phyloP scores from a whole-genome alignment of 2,329 filamentous ascomycete species.

The Mycosphaerella arachidis region DNA sequence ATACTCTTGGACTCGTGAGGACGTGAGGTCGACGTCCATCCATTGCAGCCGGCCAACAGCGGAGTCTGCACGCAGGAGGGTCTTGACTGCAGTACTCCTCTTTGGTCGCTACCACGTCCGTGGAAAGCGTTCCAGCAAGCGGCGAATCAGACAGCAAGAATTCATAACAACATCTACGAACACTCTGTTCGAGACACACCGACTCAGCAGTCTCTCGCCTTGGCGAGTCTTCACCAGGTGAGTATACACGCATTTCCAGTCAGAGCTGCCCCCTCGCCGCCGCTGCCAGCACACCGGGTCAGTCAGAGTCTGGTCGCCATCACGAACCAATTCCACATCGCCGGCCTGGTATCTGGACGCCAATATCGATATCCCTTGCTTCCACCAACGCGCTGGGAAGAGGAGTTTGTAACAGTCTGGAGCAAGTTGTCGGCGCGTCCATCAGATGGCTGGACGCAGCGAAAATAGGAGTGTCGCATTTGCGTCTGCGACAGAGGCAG shows the following conservation, averaged over 20 bases:
- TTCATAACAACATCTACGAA: constrained; percentile 10
- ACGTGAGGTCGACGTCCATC: constrained; percentile 3
- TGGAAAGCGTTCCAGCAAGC: constrained; percentile 13
- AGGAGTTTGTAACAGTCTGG: not conserved
- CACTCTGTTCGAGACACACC: constrained; percentile 19
- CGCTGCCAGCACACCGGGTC: not conserved
- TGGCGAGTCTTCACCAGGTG: not conserved
- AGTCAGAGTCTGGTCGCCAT: constrained; percentile 10
- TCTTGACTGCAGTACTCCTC: not conserved
- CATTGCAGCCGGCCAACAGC: not conserved
- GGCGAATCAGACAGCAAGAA: constrained; percentile 15
- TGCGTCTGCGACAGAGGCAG: not conserved
- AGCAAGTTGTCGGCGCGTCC: not conserved
- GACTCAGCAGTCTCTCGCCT: not conserved
- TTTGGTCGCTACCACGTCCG: constrained; percentile 17
- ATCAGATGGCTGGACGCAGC: constrained; percentile 10
- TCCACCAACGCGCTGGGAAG: not conserved
- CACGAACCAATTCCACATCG: constrained; percentile 10
- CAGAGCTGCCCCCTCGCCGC: not conserved
- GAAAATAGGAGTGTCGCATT: not conserved
- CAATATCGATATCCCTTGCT: not conserved
- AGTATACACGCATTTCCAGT: not conserved
- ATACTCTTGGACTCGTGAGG: constrained; percentile 2
- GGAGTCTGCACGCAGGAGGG: not conserved
- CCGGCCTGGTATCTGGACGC: constrained; percentile 2